These are phyloP conservation scores for Candida succiphila DNA, from an alignment of 805 yeast species.

Conservation along the genomic window DNA sequence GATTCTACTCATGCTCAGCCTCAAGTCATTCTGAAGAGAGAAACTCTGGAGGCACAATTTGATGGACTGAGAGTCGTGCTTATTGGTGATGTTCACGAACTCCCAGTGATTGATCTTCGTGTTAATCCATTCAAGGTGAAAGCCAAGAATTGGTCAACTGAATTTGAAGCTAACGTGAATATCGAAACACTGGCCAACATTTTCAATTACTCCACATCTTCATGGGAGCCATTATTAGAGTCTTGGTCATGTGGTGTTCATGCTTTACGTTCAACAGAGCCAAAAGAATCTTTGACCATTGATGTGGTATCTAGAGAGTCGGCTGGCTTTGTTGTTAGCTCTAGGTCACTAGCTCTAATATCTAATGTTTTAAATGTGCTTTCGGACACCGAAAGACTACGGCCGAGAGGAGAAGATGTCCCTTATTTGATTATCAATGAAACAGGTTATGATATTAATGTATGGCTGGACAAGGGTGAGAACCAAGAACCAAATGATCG, in stretches of 20 bases:
- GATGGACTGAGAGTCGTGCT: constrained; percentile 75
- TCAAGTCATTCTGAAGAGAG: constrained; percentile 49
- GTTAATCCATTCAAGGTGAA: constrained; percentile 57
- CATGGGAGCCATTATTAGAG: constrained; percentile 93
- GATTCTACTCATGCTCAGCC: constrained; percentile 12
- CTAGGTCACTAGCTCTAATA: constrained; percentile 69
- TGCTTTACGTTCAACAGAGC: constrained; percentile 38
- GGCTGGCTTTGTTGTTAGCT: constrained; percentile 74
- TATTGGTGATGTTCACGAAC: constrained; percentile 85
- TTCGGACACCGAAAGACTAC: constrained; percentile 40
- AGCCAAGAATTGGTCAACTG: constrained; percentile 82
- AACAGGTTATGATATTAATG: constrained; percentile 72
- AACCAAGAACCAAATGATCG: constrained; percentile 14
- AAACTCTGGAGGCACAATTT: constrained; percentile 51
- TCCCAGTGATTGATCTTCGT: constrained; percentile 76
- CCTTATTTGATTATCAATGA: constrained; percentile 78
- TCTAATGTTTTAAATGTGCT: constrained; percentile 58
- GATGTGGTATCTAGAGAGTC: constrained; percentile 68
- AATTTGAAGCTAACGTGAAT: constrained; percentile 57
- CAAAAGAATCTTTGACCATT: constrained; percentile 40
- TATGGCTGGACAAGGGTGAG: constrained; percentile 61
- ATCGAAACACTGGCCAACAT: constrained; percentile 63
- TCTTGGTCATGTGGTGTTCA: constrained; percentile 76
- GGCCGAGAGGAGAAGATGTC: constrained; percentile 66
- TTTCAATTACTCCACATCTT: constrained; percentile 79